A percentile compares a stretch with the other conserved stretches of the same genome.
These are phyloP conservation scores for Kwoniella dejecticola DNA, from an alignment of 768 basidiomycete species.

Conservation along the genomic window DNA sequence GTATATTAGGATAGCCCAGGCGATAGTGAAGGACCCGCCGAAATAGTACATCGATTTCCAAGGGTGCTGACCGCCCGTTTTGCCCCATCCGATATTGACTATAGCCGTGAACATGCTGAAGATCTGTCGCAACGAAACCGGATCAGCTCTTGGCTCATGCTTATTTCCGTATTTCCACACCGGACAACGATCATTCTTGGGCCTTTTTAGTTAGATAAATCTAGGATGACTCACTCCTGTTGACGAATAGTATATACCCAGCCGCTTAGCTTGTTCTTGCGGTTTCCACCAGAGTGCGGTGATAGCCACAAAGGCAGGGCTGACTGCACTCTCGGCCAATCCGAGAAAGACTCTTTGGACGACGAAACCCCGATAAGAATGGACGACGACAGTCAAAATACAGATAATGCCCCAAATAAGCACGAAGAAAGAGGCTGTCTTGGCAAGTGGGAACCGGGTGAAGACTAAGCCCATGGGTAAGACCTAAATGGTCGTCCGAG, in stretches of 20 bases:
- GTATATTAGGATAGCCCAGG: slow-evolving; percentile 50
- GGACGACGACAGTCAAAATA: slow-evolving; percentile 43
- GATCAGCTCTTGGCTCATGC: no score
- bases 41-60: slow-evolving; percentile 56
- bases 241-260: slow-evolving; percentile 55
- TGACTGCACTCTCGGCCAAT: slow-evolving; percentile 49
- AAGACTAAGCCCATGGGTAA: slow-evolving; percentile 49
- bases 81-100: slow-evolving; percentile 56
- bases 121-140: slow-evolving; percentile 39
- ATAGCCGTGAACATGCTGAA: slow-evolving; percentile 55
- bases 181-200: no score
- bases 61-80: slow-evolving; percentile 28
- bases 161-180: no score
- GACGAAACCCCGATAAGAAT: slow-evolving; percentile 41
- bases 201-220: no score
- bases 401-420: slow-evolving; percentile 48
- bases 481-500: slow-evolving; percentile 1
- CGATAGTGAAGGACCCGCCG: slow-evolving; percentile 53
- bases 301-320: slow-evolving; percentile 56
- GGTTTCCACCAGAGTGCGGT: slow-evolving; percentile 56
- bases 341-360: slow-evolving; percentile 53
- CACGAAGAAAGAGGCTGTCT: slow-evolving; percentile 31
- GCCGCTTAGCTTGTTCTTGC: slow-evolving; percentile 50
- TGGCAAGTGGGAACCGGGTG: slow-evolving; percentile 35
- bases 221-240: slow-evolving; percentile 48